These are phyloP conservation scores for Aspergillus sp. DNA, from an alignment of 2,329 filamentous ascomycete species.

Conservation along the genomic window DNA sequence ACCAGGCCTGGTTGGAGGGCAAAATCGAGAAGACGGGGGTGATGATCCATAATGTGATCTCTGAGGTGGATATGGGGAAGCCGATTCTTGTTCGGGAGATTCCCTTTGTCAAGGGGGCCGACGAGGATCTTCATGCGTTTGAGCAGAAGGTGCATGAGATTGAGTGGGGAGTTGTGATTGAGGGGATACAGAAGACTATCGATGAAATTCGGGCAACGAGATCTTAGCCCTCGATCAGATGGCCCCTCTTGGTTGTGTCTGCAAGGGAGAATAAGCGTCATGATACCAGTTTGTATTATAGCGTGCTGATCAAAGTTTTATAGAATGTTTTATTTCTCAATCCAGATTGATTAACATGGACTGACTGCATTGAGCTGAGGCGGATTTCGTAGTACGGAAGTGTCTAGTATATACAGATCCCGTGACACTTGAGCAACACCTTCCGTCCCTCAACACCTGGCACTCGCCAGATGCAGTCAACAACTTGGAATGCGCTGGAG, in stretches of 20 bases:
- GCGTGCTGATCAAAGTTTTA: constrained; percentile 5
- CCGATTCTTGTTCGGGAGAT: constrained; percentile 75
- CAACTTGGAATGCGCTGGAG: neutral
- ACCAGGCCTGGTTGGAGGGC: constrained; percentile 71
- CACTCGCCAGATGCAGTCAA: neutral
- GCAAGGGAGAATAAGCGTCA: constrained; percentile 1
- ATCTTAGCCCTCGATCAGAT: neutral
- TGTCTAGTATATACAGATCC: neutral
- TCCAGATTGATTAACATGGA: neutral
- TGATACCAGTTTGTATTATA: constrained; percentile 17
- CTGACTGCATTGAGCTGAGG: neutral
- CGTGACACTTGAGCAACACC: neutral
- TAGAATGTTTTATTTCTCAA: constrained; percentile 2
- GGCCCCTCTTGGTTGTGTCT: neutral
- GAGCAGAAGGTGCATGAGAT: constrained; percentile 73
- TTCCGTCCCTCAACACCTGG: neutral
- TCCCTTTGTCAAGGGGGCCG: constrained; percentile 61
- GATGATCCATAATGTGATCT: constrained; percentile 86
- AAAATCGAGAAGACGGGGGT: constrained; percentile 73
- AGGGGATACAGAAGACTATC: constrained; percentile 59
- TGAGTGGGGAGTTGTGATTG: constrained; percentile 80
- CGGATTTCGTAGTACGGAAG: neutral
- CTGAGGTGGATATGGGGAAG: constrained; percentile 77
- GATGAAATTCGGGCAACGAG: constrained; percentile 35
- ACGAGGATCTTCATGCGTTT: constrained; percentile 68